Evolutionary conservation across 2,329 filamentous ascomycete genomes (phyloP).

Genomic region (Exophiala aquamarina): DNA sequence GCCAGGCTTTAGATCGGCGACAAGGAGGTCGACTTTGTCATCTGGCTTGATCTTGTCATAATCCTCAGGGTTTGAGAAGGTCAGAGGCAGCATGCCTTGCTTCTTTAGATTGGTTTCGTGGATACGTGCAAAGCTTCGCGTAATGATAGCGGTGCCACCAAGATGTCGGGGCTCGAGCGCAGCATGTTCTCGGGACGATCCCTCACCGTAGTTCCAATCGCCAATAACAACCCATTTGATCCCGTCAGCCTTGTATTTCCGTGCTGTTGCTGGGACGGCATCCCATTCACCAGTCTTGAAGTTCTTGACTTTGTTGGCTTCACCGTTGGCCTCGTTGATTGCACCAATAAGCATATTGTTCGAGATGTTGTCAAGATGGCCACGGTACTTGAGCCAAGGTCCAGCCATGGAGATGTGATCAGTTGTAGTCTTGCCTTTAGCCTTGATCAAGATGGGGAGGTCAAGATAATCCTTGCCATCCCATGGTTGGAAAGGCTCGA

Average conservation of each 20-base stretch:
- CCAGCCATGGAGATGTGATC: slow-evolving; percentile 98
- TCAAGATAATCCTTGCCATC: slow-evolving; percentile 84
- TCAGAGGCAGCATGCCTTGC: slow-evolving; percentile 99
- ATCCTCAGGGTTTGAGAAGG: slow-evolving; percentile 89
- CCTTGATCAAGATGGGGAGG: slow-evolving; percentile 94
- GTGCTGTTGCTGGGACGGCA: slow-evolving; percentile 87
- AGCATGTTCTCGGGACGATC: slow-evolving; percentile 95
- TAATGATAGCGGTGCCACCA: slow-evolving; percentile 95
- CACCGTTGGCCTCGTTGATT: slow-evolving; percentile 90
- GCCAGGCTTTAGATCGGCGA: slow-evolving; percentile 86
- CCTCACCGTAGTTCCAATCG: slow-evolving; percentile 99
- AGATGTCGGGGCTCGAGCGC: slow-evolving; percentile 97
- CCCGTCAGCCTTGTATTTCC: slow-evolving; percentile 97
- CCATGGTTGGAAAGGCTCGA: slow-evolving; percentile 84
- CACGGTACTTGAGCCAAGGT: slow-evolving; percentile 98
- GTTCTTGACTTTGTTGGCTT: slow-evolving; percentile 98
- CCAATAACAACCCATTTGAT: slow-evolving; percentile 96
- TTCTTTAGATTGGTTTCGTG: slow-evolving; percentile 99
- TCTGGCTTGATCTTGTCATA: slow-evolving; percentile 96
- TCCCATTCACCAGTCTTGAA: slow-evolving; percentile 77
- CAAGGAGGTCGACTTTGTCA: slow-evolving; percentile 86
- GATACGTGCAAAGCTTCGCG: slow-evolving; percentile 94
- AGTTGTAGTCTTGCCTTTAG: slow-evolving; percentile 92
- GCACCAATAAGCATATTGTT: slow-evolving; percentile 99
- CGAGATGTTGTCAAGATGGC: slow-evolving; percentile 98